Evolutionary conservation across 176 grass and related monocot genomes (phyloP), one percentile per base, ranked within the genome.

Genomic region (maize (Zea mays)): DNA sequence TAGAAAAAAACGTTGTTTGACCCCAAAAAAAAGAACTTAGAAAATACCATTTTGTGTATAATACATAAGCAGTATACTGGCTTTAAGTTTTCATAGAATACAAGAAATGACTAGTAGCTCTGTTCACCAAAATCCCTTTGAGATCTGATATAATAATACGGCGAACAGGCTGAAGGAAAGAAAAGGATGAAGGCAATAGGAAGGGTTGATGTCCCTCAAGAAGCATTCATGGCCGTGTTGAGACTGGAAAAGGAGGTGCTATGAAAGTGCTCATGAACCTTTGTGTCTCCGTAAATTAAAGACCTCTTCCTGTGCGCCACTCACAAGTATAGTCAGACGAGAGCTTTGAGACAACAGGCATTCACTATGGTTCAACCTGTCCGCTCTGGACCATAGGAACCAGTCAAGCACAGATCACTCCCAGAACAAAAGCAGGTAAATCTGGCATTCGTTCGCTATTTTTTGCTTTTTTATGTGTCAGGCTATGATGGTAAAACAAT

Each of bases 131-230:
- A 34, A 57, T 62, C 52, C 55, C 41, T 73, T 37, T 21, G 17
- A 58, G 63, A 42, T 65, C 44, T 62, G 40, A 81, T 61, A 68
- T 62, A 34, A 81, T 61, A 68, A 55, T 52, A 58, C 27, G 6
- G 38, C n/a, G 13, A 87, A 83, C 83, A 97, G 89, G 95, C 95
- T 45, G 94, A 94, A 81, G 95, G 91, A 78, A 97, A 97, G 91
- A 97, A 94, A 59, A 94, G 95, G 76, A 92, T 97, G 91, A 97
- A 97, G 90, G 89, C 95, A 44, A 91, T 97, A 7, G 95, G 95
- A 37, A 97, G 82, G 80, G 95, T 97, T 47, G 95, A 97, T 76
- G 91, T 97, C 72, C 95, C 95, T 50, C 95, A 97, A 78, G 95
- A 97, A 80, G 95, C 95, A 78, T 97, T 94, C 68, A 97, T 97